Conservation (phyloP, 2,329 filamentous ascomycete genomes). For the Incumbomyces delicatus region DNA sequence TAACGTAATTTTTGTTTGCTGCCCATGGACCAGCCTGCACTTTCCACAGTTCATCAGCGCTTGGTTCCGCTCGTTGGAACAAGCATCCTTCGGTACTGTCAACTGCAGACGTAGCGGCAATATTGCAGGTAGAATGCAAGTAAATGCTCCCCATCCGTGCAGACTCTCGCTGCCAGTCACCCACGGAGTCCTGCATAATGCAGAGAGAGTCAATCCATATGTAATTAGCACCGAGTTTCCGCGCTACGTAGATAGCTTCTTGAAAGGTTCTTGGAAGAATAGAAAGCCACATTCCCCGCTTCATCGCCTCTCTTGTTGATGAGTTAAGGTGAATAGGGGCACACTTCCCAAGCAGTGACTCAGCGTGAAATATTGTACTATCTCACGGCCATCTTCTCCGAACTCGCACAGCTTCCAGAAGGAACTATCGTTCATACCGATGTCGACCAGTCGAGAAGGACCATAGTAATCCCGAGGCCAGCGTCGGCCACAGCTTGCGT, state of each 20-base stretch:
- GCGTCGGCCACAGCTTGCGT: too few relatives aligned
- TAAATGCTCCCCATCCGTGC: conserved; percentile 10
- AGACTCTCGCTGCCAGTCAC: conserved; percentile 11
- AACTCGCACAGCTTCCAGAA: too few relatives aligned
- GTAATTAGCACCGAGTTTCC: conserved; percentile 9
- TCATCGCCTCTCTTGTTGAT: too few relatives aligned
- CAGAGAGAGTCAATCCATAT: conserved; percentile 19
- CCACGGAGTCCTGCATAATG: conserved; percentile 12
- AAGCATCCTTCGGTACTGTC: conserved; percentile 3
- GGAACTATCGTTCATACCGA: too few relatives aligned
- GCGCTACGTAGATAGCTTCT: not conserved
- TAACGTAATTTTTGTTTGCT: not conserved
- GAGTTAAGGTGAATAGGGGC: too few relatives aligned
- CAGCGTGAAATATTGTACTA: too few relatives aligned
- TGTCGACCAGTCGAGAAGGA: too few relatives aligned
- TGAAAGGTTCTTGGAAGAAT: too few relatives aligned
- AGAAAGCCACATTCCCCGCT: too few relatives aligned
- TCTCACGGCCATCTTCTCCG: too few relatives aligned
- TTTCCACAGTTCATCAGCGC: not conserved
- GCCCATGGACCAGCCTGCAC: not conserved
- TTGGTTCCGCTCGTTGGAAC: not conserved
- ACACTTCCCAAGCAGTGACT: too few relatives aligned
- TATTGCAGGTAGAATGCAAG: not conserved
- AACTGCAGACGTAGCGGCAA: conserved; percentile 1
- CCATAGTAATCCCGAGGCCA: too few relatives aligned